Percentiles rank a stretch among this genome's conserved stretches.
These are phyloP conservation scores for Colletotrichum sp. DNA, from an alignment of 2,329 filamentous ascomycete genomes.

Conservation along the genomic window DNA sequence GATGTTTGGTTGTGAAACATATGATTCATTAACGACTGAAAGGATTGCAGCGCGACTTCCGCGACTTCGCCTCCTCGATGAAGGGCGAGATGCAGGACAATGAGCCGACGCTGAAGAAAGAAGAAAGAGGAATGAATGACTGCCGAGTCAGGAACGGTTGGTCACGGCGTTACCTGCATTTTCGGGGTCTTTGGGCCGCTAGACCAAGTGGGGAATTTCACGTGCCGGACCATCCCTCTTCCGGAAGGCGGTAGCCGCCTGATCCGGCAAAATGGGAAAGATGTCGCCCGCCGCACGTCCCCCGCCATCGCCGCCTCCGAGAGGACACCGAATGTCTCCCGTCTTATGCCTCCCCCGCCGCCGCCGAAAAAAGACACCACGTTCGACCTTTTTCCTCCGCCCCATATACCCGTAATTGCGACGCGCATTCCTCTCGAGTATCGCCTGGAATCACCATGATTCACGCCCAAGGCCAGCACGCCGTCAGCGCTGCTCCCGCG, in stretches of 20 bases:
- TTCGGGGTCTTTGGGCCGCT: constrained; percentile 1
- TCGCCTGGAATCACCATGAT: neutral
- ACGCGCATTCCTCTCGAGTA: neutral
- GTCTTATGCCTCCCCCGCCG: neutral
- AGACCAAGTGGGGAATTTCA: neutral
- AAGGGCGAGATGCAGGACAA: neutral
- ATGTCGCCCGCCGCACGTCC: neutral
- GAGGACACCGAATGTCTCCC: constrained; percentile 9
- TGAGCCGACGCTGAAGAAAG: neutral
- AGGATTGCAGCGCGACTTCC: neutral
- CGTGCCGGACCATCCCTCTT: neutral
- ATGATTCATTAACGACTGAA: neutral
- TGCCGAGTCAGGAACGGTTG: neutral
- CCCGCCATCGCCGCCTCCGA: constrained; percentile 16
- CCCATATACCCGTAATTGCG: neutral
- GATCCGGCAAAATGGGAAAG: constrained; percentile 3
- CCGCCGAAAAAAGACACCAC: neutral
- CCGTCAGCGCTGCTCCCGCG: neutral
- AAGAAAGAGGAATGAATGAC: neutral
- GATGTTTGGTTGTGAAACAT: neutral
- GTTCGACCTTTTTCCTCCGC: neutral
- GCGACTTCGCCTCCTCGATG: neutral
- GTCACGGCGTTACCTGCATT: neutral
- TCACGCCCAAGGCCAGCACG: constrained; percentile 3
- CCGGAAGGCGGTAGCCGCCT: neutral